Base-by-base conservation (phyloP, 306 rosid genomes). In the Geum urbanum region DNA sequence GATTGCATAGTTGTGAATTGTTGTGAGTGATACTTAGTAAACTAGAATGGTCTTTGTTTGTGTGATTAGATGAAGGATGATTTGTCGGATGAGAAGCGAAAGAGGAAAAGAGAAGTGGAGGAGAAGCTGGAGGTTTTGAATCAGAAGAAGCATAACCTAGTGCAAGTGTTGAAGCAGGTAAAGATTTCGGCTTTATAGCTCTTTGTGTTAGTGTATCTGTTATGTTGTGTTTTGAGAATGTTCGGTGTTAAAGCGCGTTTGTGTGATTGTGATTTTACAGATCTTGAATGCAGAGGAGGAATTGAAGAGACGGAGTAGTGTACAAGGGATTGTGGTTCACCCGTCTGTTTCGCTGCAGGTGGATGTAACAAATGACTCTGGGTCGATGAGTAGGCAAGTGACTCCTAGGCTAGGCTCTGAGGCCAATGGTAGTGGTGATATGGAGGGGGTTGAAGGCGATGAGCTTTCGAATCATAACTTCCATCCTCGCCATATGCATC, bases 251-350 rank as follows among this genome's bases (percentile, higher is more conserved):
- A 37, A 8, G 59, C n/a, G 59, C 56, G 20, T 66, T 71, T 53
- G 16, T 54, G 66, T 70, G 55, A 2, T 66, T 63, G 63, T 74
- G 66, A 20, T 82, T 82, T 74, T 77, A 47, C 88, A 91, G 99
- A 91, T 95, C 66, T 84, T 95, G 73, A 80, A 79, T 76, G 96
- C 91, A 15, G 99, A 95, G 84, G 99, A 94, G 82, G 99, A 91
- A 76, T 74, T 95, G 12, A 89, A 89, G 82, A 83, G 97, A 64
- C 85, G 91, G 53, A 83, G 50, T 56, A 81, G 75, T 67, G 53
- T 70, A 76, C 94, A 85, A 85, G 94, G 83, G 64, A 75, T 63
- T 65, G 72, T 72, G 0, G 56, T 48, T 80, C 87, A 86, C 53
- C 85, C 92, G 6, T 66, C 89, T 2, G 82, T 57, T 79, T 83